Evolutionary conservation across 257 asterid species (phyloP).

Genomic region (Salvia splendens): DNA sequence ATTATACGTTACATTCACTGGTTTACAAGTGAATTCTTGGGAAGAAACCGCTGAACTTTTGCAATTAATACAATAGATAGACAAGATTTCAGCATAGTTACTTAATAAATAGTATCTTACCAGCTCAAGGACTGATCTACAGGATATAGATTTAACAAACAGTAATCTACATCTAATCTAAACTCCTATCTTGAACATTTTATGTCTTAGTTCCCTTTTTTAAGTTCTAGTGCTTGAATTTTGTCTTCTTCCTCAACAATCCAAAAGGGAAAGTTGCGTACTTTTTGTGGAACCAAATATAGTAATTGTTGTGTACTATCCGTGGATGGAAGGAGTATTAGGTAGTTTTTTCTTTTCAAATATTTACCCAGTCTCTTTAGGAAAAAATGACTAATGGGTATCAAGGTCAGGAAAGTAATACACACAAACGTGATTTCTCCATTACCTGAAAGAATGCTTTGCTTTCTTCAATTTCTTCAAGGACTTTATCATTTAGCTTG

Average conservation of each 20-base stretch:
- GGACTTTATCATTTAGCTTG: slow-evolving; percentile 62
- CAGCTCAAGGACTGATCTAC: slow-evolving; percentile 15
- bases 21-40: neutral
- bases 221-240: neutral
- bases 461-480: slow-evolving; percentile 98
- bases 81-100: slow-evolving; percentile 16
- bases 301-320: too few relatives aligned
- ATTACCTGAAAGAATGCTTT: slow-evolving; percentile 91
- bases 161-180: neutral
- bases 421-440: slow-evolving; percentile 20
- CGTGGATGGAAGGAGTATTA: too few relatives aligned
- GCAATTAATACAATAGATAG: neutral
- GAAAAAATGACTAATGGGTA: neutral
- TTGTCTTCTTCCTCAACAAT: neutral
- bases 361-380: neutral
- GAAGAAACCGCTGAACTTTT: slow-evolving; percentile 12
- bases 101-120: neutral
- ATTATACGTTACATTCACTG: slow-evolving; percentile 14
- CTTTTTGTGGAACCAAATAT: too few relatives aligned
- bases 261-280: too few relatives aligned
- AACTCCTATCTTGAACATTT: slow-evolving; percentile 16
- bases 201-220: neutral
- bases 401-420: neutral
- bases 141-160: neutral
- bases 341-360: neutral